Evolutionary conservation across 2,329 filamentous ascomycete species (phyloP).

Genomic region (Xylariales sp.): DNA sequence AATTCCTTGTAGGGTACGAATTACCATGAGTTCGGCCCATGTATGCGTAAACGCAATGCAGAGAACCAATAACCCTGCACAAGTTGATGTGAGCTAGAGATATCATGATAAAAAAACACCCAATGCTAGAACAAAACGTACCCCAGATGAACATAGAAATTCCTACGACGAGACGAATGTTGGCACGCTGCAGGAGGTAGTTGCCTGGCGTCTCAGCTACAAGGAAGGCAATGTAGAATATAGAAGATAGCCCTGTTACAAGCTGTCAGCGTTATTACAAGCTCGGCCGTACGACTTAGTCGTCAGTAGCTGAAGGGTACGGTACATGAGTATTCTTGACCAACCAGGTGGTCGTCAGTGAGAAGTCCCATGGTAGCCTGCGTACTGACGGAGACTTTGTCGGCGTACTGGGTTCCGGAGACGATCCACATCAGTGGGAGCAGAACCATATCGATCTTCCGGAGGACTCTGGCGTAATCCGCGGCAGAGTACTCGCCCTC

Average conservation of each 20-base stretch:
- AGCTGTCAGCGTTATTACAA: slow-evolving; percentile 23
- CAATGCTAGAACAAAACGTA: not conserved
- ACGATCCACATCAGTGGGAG: slow-evolving; percentile 25
- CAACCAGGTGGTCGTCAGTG: slow-evolving; percentile 21
- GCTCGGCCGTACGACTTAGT: no score
- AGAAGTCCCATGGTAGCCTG: slow-evolving; percentile 24
- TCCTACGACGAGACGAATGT: slow-evolving; percentile 27
- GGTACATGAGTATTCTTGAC: slow-evolving; percentile 25
- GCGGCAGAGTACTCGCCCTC: slow-evolving; percentile 10
- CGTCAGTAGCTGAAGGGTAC: no score
- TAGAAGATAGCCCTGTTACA: not conserved
- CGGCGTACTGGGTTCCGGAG: slow-evolving; percentile 22
- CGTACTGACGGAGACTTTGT: slow-evolving; percentile 23
- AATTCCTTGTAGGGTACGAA: slow-evolving; percentile 22
- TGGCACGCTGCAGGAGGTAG: slow-evolving; percentile 28
- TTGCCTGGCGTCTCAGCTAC: slow-evolving; percentile 23
- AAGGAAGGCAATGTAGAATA: slow-evolving; percentile 9
- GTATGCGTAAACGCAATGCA: slow-evolving; percentile 23
- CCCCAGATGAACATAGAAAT: slow-evolving; percentile 29
- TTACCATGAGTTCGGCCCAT: slow-evolving; percentile 22
- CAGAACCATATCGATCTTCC: slow-evolving; percentile 25
- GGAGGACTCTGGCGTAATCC: slow-evolving; percentile 20
- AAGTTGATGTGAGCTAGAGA: not conserved
- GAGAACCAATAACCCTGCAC: slow-evolving; percentile 17
- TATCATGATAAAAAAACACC: not conserved